Conservation (phyloP, 345 rosid genomes). For the Eucalyptus pumila region DNA sequence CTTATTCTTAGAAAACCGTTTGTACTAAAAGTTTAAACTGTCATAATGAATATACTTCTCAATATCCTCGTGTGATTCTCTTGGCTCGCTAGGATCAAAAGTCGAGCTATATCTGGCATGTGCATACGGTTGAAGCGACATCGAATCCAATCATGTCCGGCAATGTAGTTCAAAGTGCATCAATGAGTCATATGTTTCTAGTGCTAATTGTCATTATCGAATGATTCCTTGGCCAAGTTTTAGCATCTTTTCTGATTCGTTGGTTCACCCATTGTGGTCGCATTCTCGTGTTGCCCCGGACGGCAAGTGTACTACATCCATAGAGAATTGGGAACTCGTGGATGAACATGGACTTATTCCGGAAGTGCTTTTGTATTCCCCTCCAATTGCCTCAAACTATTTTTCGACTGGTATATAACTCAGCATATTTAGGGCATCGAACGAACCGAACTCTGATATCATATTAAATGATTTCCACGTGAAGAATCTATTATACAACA, state of each 20-base stretch:
- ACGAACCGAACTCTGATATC: not conserved
- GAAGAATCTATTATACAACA: not conserved
- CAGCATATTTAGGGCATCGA: not conserved
- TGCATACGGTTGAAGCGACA: not conserved
- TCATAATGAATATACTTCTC: not conserved
- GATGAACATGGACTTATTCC: not conserved
- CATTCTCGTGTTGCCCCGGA: not conserved
- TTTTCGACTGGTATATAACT: not conserved
- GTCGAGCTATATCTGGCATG: not conserved
- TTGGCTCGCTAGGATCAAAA: not conserved
- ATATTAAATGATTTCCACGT: not conserved
- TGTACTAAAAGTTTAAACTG: not conserved
- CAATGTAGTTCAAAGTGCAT: not conserved
- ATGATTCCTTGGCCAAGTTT: not conserved
- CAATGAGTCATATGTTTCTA: not conserved
- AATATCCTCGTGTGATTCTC: not conserved
- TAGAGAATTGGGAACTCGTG: not conserved
- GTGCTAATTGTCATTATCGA: not conserved
- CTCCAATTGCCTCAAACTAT: not conserved
- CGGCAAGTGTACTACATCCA: not conserved
- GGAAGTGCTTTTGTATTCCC: not conserved
- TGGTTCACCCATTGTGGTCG: not conserved
- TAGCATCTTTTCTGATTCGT: not conserved
- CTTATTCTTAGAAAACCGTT: not conserved
- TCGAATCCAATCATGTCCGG: not conserved